Evolutionary conservation across 805 yeast species (phyloP), one percentile per base, ranked within the genome.

Genomic region (Kregervanrija fluxuum): DNA sequence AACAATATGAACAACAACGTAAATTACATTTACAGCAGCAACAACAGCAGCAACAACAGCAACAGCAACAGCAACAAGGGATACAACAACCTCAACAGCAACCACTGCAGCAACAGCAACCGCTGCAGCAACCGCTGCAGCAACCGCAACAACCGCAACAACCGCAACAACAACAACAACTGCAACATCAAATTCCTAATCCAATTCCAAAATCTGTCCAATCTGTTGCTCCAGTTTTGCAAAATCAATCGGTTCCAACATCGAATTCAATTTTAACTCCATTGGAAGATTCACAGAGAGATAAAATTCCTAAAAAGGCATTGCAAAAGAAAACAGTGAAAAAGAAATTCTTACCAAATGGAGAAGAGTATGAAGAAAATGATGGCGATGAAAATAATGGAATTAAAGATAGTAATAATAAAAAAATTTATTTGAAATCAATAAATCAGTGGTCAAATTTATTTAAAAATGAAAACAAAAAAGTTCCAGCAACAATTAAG

Each of bases 391-490:
- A 12, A 11, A 28, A 37, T 37, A 16, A 30, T 14, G n/a, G n/a
- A 11, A 9, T 11, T 33, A 38, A 12, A n/a, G n/a, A 15, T 3
- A n/a, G 32, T 31, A 11, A 35, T 12, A 38, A 38, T 11, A 35
- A 39, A 16, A 35, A 37, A 8, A 36, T 13, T 6, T 14, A 59
- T 4, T 60, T 58, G 8, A 48, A 44, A 1, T 54, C 46, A 32
- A 15, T 68, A 2, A 66, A 68, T 33, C 70, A 70, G 47, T 83
- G 89, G 90, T 78, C 86, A 1, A 70, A 71, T 12, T 67, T 65
- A 35, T 54, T 74, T 28, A 54, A 32, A 10, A 48, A 48, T 13
- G 50, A 56, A 11, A 44, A 43, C 2, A 53, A 55, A 35, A 61
- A 62, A 9, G 65, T 69, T 2, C 71, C 79, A 0, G 46, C 65